A percentile compares a stretch with the other conserved stretches of the same genome.
phyloP scores from a whole-genome alignment of 441 rosid genomes.

The Pelargonium cotyledonis region DNA sequence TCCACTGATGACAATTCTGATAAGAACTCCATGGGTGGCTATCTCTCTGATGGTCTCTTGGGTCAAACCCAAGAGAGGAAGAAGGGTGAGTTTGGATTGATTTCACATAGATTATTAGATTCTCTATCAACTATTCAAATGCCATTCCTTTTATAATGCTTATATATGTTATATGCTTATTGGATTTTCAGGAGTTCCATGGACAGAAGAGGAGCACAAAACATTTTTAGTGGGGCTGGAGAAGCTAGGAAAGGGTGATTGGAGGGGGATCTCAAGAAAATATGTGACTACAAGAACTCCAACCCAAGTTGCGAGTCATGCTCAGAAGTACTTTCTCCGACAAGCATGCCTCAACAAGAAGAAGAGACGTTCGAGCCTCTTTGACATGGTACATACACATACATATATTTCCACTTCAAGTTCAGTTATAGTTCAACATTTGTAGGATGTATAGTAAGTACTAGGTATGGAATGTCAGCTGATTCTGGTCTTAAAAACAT shows the following conservation, averaged over 20 bases:
- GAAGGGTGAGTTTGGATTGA: constrained; percentile 40
- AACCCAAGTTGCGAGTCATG: constrained; percentile 93
- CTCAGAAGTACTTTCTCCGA: constrained; percentile 80
- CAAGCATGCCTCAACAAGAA: constrained; percentile 52
- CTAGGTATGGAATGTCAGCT: neutral
- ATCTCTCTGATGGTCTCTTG: constrained; percentile 56
- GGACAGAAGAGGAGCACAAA: constrained; percentile 86
- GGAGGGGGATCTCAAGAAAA: constrained; percentile 84
- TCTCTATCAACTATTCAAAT: neutral
- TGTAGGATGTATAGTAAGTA: neutral
- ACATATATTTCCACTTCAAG: neutral
- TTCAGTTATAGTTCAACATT: neutral
- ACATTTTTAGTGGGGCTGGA: constrained; percentile 61
- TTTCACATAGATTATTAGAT: neutral
- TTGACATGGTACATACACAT: constrained; percentile 47
- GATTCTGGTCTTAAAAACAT: neutral
- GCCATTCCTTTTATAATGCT: neutral
- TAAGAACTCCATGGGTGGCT: constrained; percentile 27
- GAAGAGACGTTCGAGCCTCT: constrained; percentile 83
- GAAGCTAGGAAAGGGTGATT: constrained; percentile 83
- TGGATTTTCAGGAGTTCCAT: constrained; percentile 51
- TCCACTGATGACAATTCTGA: constrained; percentile 30
- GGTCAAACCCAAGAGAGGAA: constrained; percentile 45
- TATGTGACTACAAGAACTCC: constrained; percentile 80
- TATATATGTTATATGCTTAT: neutral